phyloP scores from a whole-genome alignment of 805 yeast species.

The Candida maesae region DNA sequence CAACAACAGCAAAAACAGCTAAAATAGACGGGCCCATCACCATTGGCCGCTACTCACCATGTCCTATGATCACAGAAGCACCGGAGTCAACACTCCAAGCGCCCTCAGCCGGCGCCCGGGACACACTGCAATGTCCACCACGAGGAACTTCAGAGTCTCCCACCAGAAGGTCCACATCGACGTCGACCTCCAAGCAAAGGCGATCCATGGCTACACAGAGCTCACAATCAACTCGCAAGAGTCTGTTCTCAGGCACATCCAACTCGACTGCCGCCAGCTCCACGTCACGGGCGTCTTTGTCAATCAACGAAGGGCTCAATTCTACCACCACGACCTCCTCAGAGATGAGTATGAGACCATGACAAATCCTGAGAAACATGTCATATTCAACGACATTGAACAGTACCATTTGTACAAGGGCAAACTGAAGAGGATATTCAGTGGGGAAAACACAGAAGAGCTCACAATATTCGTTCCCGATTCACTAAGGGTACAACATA shows the following conservation, averaged over 20 bases:
- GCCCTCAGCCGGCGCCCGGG: slow-evolving; percentile 6
- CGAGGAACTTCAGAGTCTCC: slow-evolving; percentile 57
- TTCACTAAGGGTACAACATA: slow-evolving; percentile 54
- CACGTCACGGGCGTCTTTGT: slow-evolving; percentile 59
- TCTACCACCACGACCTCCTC: slow-evolving; percentile 51
- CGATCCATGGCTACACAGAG: slow-evolving; percentile 73
- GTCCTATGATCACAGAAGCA: slow-evolving; percentile 20
- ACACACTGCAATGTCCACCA: background rate
- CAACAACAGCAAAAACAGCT: too few relatives aligned
- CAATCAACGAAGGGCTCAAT: slow-evolving; percentile 56
- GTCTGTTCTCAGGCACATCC: slow-evolving; percentile 50
- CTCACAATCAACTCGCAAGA: slow-evolving; percentile 73
- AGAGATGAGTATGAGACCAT: slow-evolving; percentile 35
- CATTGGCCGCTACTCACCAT: slow-evolving; percentile 13
- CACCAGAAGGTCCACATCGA: slow-evolving; percentile 83
- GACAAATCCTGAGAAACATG: slow-evolving; percentile 13
- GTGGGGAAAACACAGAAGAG: slow-evolving; percentile 60
- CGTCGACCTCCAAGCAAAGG: slow-evolving; percentile 62
- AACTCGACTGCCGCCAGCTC: slow-evolving; percentile 79
- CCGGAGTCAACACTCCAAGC: slow-evolving; percentile 18
- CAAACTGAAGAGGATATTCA: slow-evolving; percentile 48
- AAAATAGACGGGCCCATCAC: too few relatives aligned
- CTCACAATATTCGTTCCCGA: slow-evolving; percentile 62
- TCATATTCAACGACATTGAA: slow-evolving; percentile 27
- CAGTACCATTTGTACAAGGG: slow-evolving; percentile 60